A percentile compares a stretch with the other conserved stretches of the same genome.
Conservation (phyloP, 176 grass and related monocot genomes). For the Oryza glaberrima region DNA sequence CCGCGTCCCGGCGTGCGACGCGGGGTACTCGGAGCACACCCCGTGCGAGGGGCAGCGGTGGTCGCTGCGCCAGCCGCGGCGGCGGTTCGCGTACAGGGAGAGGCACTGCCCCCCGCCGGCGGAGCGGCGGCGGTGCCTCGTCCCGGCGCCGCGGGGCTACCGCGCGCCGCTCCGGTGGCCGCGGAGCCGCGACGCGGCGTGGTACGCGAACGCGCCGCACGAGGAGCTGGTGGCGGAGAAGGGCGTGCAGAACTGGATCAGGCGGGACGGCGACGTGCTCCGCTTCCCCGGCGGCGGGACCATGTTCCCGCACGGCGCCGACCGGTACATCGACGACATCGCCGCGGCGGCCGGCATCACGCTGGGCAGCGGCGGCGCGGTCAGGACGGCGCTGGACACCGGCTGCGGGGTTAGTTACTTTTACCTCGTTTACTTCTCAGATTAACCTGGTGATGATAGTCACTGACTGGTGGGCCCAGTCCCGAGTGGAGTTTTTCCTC, state of each 20-base stretch:
- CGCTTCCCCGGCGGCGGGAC: constrained; percentile 52
- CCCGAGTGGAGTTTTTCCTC: no score
- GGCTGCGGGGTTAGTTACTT: constrained; percentile 47
- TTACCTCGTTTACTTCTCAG: neutral
- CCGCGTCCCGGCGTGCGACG: constrained; percentile 29
- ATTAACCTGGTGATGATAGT: no score
- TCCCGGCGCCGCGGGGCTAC: constrained; percentile 36
- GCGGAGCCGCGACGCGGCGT: constrained; percentile 41
- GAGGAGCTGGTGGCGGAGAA: constrained; percentile 36
- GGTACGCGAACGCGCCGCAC: constrained; percentile 46
- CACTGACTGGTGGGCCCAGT: no score
- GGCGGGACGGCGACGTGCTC: constrained; percentile 29
- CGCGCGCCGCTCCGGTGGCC: constrained; percentile 38
- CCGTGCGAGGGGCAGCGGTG: constrained; percentile 45
- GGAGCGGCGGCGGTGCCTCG: constrained; percentile 31
- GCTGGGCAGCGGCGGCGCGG: constrained; percentile 11
- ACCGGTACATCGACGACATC: constrained; percentile 39
- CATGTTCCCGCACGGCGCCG: constrained; percentile 39
- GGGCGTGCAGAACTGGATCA: constrained; percentile 45
- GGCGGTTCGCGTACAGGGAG: constrained; percentile 35
- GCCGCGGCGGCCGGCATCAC: neutral
- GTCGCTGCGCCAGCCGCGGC: constrained; percentile 21
- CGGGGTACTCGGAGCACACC: constrained; percentile 24
- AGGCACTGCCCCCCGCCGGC: constrained; percentile 36
- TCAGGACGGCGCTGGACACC: constrained; percentile 45